These are phyloP conservation scores for Boletus rufocinnamomeus DNA, from an alignment of 768 basidiomycete species.

Conservation along the genomic window DNA sequence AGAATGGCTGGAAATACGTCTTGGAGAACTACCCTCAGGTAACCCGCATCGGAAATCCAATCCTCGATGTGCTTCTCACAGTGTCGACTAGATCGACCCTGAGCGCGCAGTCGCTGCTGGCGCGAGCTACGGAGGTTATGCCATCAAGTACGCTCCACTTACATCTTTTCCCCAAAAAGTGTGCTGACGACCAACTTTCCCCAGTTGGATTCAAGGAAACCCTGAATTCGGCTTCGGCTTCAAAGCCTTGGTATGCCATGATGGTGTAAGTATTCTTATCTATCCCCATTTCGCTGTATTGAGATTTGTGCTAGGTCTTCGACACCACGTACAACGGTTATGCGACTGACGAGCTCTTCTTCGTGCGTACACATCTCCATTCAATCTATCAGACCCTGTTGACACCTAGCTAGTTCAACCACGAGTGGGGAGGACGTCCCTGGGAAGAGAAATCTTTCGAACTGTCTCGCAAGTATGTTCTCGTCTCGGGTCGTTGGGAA, in stretches of 20 bases:
- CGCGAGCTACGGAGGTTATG: slow-evolving; percentile 85
- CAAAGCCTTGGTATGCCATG: slow-evolving; percentile 91
- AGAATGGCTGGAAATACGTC: slow-evolving; percentile 71
- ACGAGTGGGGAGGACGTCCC: slow-evolving; percentile 83
- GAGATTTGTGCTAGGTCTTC: slow-evolving; percentile 53
- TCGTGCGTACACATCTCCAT: slow-evolving; percentile 50
- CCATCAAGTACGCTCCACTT: slow-evolving; percentile 67
- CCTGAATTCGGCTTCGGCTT: slow-evolving; percentile 86
- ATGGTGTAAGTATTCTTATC: slow-evolving; percentile 60
- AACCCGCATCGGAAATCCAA: not conserved
- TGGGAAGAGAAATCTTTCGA: slow-evolving; percentile 64
- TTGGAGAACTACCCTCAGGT: slow-evolving; percentile 72
- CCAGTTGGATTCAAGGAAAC: slow-evolving; percentile 93
- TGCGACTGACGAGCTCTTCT: slow-evolving; percentile 90
- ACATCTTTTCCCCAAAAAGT: not conserved
- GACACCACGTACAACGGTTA: slow-evolving; percentile 80
- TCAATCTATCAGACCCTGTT: not conserved
- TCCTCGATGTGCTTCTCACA: not conserved
- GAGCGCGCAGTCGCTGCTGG: slow-evolving; percentile 77
- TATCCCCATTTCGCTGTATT: not conserved
- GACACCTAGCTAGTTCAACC: slow-evolving; percentile 63
- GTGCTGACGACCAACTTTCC: slow-evolving; percentile 7
- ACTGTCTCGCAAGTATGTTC: slow-evolving; percentile 55
- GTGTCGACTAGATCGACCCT: slow-evolving; percentile 55
- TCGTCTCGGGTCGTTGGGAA: not conserved